phyloP scores from a whole-genome alignment of 176 grass and related monocot species.

The Lolium rigidum region DNA sequence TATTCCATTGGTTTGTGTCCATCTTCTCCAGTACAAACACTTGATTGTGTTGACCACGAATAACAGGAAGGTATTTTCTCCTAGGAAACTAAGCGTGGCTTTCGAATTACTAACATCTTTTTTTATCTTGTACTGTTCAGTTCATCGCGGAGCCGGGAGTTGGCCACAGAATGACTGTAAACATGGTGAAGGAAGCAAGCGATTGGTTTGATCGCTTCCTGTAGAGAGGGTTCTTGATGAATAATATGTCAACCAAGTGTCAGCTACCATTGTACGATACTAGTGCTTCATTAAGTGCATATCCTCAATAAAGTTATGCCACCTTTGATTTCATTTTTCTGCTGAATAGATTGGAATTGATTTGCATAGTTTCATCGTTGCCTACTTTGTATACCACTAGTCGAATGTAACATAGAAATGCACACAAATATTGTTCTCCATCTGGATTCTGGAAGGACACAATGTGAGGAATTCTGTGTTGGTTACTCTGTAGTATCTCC shows the following conservation, averaged over 20 bases:
- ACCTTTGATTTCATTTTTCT: no score
- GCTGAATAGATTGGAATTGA: no score
- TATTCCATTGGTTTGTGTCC: not conserved
- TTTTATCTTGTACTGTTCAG: conserved; percentile 44
- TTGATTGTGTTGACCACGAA: not conserved
- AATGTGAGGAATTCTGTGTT: no score
- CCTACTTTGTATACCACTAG: no score
- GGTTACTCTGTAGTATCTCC: no score
- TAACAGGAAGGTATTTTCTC: not conserved
- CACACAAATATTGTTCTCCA: no score
- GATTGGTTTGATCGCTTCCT: conserved; percentile 82
- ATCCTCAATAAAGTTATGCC: not conserved
- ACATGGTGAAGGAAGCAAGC: conserved; percentile 83
- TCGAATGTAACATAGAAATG: no score
- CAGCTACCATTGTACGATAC: not conserved
- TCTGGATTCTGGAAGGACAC: no score
- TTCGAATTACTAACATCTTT: not conserved
- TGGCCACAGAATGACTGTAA: conserved; percentile 52
- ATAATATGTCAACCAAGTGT: not conserved
- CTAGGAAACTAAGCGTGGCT: not conserved
- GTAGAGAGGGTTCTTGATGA: not conserved
- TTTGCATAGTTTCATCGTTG: no score
- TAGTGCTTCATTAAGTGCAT: not conserved
- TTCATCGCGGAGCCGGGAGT: conserved; percentile 67
- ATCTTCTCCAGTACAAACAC: not conserved